Conservation (phyloP, 139 green algal genomes). For the Dunaliella primolecta region DNA sequence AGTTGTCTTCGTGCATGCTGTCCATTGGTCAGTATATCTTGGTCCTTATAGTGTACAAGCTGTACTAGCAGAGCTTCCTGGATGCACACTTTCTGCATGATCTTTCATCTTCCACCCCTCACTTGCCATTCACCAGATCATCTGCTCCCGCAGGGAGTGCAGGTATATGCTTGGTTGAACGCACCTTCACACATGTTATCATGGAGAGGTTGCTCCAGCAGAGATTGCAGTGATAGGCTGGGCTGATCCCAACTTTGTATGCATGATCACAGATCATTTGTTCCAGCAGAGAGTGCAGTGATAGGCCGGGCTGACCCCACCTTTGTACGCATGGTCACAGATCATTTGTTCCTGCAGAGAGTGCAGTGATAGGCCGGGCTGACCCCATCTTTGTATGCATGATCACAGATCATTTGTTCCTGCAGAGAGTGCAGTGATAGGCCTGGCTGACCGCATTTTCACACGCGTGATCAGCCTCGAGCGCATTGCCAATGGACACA, state of each 20-base stretch:
- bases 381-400: slow-evolving; percentile 79
- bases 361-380: slow-evolving; percentile 61
- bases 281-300: slow-evolving; percentile 44
- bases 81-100: no score
- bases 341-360: slow-evolving; percentile 62
- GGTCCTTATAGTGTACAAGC: no score
- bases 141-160: background rate
- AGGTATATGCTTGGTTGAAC: background rate
- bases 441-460: slow-evolving; percentile 84
- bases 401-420: slow-evolving; percentile 61
- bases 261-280: slow-evolving; percentile 43
- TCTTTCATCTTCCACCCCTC: no score
- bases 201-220: slow-evolving; percentile 11
- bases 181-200: background rate
- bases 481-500: slow-evolving; percentile 32
- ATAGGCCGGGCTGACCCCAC: slow-evolving; percentile 85
- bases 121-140: no score
- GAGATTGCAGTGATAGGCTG: background rate
- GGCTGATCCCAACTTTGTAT: background rate
- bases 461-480: slow-evolving; percentile 49
- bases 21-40: no score
- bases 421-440: slow-evolving; percentile 53
- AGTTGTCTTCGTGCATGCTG: no score
- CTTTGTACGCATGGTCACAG: slow-evolving; percentile 56
- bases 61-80: no score